Conservation (phyloP, 768 basidiomycete genomes). For the Inosperma sp. region DNA sequence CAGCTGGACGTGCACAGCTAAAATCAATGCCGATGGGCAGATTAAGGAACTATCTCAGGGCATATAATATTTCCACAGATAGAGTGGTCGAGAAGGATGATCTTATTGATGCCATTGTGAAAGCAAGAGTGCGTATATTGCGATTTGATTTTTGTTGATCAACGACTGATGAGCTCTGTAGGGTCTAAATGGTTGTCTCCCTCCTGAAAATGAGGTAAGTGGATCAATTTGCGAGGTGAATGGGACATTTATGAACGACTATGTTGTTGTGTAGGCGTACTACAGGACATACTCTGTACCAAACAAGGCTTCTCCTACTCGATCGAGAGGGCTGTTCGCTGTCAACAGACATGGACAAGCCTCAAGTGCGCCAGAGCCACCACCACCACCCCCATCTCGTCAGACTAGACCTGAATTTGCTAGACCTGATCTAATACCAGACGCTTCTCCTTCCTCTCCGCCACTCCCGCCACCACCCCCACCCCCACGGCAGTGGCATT, state of each 20-base stretch:
- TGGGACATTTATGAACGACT: not conserved
- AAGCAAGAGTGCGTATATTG: constrained; percentile 42
- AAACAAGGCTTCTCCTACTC: constrained; percentile 29
- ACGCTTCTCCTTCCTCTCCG: constrained; percentile 25
- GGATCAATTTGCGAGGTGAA: not conserved
- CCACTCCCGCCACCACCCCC: constrained; percentile 18
- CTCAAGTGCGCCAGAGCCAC: constrained; percentile 21
- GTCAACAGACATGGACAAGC: constrained; percentile 34
- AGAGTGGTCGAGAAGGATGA: constrained; percentile 76
- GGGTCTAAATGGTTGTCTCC: constrained; percentile 60
- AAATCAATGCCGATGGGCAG: constrained; percentile 53
- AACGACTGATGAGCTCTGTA: constrained; percentile 21
- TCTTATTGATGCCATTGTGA: constrained; percentile 60
- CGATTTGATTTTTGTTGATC: not conserved
- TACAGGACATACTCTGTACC: constrained; percentile 66
- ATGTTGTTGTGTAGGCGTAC: constrained; percentile 36
- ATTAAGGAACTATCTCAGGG: constrained; percentile 63
- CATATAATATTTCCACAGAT: constrained; percentile 61
- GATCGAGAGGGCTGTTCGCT: constrained; percentile 47
- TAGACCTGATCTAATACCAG: constrained; percentile 61
- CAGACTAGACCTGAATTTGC: constrained; percentile 40
- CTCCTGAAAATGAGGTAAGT: constrained; percentile 53
- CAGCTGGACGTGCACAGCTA: constrained; percentile 54
- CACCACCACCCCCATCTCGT: constrained; percentile 36
- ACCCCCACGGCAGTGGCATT: constrained; percentile 13